phyloP scores from a whole-genome alignment of 2,329 filamentous ascomycete genomes.

The Pyrenochaeta sp. region DNA sequence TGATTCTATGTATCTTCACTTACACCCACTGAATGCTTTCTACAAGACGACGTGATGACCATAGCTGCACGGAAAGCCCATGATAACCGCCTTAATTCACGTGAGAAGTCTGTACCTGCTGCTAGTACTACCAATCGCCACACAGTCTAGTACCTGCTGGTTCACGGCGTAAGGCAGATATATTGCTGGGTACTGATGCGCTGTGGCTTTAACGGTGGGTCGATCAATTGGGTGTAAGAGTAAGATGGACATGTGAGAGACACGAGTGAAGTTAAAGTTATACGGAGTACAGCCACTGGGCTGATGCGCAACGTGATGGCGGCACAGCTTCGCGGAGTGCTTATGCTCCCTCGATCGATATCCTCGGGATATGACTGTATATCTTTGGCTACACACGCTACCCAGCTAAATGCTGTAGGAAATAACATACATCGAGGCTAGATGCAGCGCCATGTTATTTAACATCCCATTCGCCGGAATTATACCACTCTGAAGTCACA shows the following conservation, averaged over 20 bases:
- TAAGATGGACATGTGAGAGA: not conserved
- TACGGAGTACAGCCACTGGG: not conserved
- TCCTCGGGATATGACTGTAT: not conserved
- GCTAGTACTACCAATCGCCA: not conserved
- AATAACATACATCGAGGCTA: not conserved
- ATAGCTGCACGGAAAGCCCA: not conserved
- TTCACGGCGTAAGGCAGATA: conserved; percentile 4
- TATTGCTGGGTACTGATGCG: not conserved
- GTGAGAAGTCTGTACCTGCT: not conserved
- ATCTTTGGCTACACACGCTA: not conserved
- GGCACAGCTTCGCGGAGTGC: not conserved
- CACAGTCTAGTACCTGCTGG: conserved; percentile 1
- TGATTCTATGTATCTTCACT: conserved; percentile 1
- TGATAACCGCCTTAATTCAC: not conserved
- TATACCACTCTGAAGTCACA: not conserved
- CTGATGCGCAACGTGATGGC: not conserved
- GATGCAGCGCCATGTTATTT: not conserved
- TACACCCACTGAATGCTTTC: not conserved
- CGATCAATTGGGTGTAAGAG: not conserved
- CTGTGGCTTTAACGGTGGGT: not conserved
- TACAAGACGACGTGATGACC: not conserved
- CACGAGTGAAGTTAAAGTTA: not conserved
- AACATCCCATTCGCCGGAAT: not conserved
- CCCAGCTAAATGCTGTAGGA: not conserved
- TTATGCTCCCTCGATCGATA: not conserved